Conservation (phyloP, 495 filamentous ascomycete genomes). For the Aspergillus nanangensis region DNA sequence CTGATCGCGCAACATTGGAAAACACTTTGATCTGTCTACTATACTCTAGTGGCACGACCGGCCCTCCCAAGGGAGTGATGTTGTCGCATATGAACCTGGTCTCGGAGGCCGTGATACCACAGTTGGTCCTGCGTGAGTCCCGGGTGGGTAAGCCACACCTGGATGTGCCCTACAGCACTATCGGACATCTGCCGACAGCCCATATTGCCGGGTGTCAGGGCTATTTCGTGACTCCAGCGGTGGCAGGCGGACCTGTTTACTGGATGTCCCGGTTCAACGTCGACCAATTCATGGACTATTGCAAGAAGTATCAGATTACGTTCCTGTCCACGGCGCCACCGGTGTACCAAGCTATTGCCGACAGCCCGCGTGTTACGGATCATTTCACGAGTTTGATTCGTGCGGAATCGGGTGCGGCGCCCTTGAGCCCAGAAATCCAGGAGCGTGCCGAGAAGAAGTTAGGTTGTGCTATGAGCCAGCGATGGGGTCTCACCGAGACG, state of each 20-base stretch:
- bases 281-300: conserved; percentile 13
- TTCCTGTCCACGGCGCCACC: conserved; percentile 13
- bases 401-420: conserved; percentile 14
- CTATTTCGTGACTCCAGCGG: conserved; percentile 12
- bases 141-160: conserved; percentile 51
- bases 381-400: conserved; percentile 12
- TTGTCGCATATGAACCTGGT: conserved; percentile 71
- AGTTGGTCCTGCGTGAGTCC: conserved; percentile 49
- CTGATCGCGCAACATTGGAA: conserved; percentile 6
- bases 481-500: conserved; percentile 15
- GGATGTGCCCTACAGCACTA: conserved; percentile 50
- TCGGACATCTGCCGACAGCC: conserved; percentile 77
- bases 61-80: conserved; percentile 79
- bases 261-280: conserved; percentile 15
- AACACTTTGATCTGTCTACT: conserved; percentile 9
- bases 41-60: conserved; percentile 60
- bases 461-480: conserved; percentile 12
- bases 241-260: conserved; percentile 14
- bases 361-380: conserved; percentile 8
- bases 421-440: conserved; percentile 10
- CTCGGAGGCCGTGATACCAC: conserved; percentile 52
- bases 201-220: conserved; percentile 13
- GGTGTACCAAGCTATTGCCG: conserved; percentile 13
- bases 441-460: conserved; percentile 12
- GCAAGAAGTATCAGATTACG: conserved; percentile 9